Percentiles rank a stretch among this genome's conserved stretches.
Evolutionary conservation across 2,329 filamentous ascomycete genomes (phyloP).

Genomic region (Arthroderma sp.): DNA sequence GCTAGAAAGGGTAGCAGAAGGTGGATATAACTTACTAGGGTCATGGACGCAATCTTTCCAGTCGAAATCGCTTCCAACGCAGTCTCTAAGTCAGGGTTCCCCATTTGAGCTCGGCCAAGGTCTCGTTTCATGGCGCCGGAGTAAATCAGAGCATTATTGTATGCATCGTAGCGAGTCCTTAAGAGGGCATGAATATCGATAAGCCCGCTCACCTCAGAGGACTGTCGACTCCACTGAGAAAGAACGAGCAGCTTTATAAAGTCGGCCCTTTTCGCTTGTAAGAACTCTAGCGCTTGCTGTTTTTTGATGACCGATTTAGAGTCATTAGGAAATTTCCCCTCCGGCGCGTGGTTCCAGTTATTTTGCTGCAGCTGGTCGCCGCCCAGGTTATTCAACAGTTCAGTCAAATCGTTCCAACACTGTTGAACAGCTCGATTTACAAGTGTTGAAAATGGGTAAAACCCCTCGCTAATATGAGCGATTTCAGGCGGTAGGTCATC

Average conservation of each 20-base stretch:
- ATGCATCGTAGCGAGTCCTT: slow-evolving; percentile 47
- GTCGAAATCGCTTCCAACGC: slow-evolving; percentile 73
- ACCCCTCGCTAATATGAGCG: slow-evolving; percentile 59
- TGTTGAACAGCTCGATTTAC: slow-evolving; percentile 69
- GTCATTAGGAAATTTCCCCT: slow-evolving; percentile 42
- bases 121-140: slow-evolving; percentile 61
- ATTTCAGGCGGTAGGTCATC: slow-evolving; percentile 37
- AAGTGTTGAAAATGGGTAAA: slow-evolving; percentile 61
- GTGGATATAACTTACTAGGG: slow-evolving; percentile 45
- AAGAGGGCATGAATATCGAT: slow-evolving; percentile 77
- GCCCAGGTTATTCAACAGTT: slow-evolving; percentile 56
- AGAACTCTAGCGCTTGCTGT: slow-evolving; percentile 58
- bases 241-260: slow-evolving; percentile 91
- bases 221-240: slow-evolving; percentile 74
- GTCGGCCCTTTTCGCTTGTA: slow-evolving; percentile 65
- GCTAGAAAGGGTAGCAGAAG: not conserved
- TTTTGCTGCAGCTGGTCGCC: slow-evolving; percentile 47
- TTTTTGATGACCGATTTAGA: slow-evolving; percentile 46
- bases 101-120: slow-evolving; percentile 59
- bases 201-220: slow-evolving; percentile 66
- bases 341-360: slow-evolving; percentile 27
- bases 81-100: slow-evolving; percentile 81
- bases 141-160: slow-evolving; percentile 46
- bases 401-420: slow-evolving; percentile 64
- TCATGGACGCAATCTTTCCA: slow-evolving; percentile 63